These are phyloP conservation scores for Didymella lethalis DNA, from an alignment of 2,329 filamentous ascomycete genomes.

Conservation along the genomic window DNA sequence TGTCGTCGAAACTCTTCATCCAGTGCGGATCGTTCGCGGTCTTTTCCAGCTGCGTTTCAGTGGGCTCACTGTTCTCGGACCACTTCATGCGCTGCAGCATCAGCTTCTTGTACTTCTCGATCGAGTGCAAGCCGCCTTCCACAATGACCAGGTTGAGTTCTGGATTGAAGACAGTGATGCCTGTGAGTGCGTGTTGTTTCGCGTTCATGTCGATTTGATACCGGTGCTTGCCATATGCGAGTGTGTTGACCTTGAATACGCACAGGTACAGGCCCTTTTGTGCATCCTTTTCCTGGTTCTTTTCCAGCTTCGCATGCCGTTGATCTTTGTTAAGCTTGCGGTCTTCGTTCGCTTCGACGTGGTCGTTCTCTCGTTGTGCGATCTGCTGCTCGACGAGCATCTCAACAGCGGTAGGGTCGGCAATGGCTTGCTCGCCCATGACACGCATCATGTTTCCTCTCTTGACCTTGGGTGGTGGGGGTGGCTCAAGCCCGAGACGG, in stretches of 20 bases:
- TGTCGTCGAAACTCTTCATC: constrained; percentile 80
- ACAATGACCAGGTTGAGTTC: constrained; percentile 89
- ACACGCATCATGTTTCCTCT: constrained; percentile 98
- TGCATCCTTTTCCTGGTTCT: constrained; percentile 87
- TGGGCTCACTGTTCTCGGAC: constrained; percentile 83
- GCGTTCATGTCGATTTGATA: constrained; percentile 94
- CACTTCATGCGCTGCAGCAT: constrained; percentile 95
- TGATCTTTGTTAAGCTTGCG: constrained; percentile 90
- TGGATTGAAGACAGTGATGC: constrained; percentile 90
- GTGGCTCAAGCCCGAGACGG: constrained; percentile 84
- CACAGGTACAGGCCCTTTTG: constrained; percentile 83
- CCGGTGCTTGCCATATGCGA: constrained; percentile 92
- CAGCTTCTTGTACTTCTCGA: constrained; percentile 86
- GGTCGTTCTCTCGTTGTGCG: constrained; percentile 80
- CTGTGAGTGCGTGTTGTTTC: constrained; percentile 85
- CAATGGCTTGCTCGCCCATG: constrained; percentile 88
- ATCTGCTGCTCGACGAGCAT: constrained; percentile 93
- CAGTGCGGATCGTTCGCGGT: constrained; percentile 71
- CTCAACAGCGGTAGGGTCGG: constrained; percentile 96
- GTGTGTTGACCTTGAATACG: constrained; percentile 86
- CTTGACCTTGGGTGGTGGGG: constrained; percentile 94
- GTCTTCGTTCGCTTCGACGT: constrained; percentile 80
- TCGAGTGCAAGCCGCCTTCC: constrained; percentile 85
- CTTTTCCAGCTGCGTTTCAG: constrained; percentile 64
- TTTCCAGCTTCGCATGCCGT: constrained; percentile 79